Conservation (phyloP, 2,329 filamentous ascomycete species). For the Phialemoniopsis sp. region DNA sequence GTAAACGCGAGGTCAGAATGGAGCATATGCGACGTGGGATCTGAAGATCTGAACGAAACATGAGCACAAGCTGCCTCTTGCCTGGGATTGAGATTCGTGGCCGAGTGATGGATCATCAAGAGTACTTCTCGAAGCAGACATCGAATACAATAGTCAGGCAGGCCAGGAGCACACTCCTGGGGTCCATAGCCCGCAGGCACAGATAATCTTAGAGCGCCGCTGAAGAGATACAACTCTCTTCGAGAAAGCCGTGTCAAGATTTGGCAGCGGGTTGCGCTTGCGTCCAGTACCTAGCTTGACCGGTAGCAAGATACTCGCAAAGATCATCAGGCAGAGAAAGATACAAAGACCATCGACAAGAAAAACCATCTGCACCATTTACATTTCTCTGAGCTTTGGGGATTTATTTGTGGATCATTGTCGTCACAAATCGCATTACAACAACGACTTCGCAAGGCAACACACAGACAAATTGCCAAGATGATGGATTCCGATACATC, state of each 20-base stretch:
- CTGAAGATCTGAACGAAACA: no score
- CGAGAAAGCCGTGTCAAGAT: conserved; percentile 37
- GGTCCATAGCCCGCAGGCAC: conserved; percentile 32
- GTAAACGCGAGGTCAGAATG: no score
- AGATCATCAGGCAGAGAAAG: conserved; percentile 33
- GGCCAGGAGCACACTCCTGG: conserved; percentile 20
- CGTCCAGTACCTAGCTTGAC: conserved; percentile 64
- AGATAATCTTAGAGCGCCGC: conserved; percentile 30
- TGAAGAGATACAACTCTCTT: conserved; percentile 13
- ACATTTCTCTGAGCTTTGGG: no score
- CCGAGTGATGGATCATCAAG: neutral
- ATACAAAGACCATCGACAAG: conserved; percentile 7
- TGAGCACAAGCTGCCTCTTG: no score
- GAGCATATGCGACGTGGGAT: no score
- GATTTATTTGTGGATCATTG: no score
- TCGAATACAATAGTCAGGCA: conserved; percentile 17
- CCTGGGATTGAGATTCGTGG: no score
- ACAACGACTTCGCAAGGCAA: no score
- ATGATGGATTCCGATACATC: neutral
- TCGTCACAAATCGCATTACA: no score
- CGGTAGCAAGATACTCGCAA: conserved; percentile 49
- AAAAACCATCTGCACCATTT: conserved; percentile 12
- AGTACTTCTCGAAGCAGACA: conserved; percentile 15
- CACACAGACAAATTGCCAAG: neutral
- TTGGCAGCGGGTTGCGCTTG: conserved; percentile 49